Conservation (phyloP, 2,329 filamentous ascomycete genomes). For the Talaromyces funiculosus region DNA sequence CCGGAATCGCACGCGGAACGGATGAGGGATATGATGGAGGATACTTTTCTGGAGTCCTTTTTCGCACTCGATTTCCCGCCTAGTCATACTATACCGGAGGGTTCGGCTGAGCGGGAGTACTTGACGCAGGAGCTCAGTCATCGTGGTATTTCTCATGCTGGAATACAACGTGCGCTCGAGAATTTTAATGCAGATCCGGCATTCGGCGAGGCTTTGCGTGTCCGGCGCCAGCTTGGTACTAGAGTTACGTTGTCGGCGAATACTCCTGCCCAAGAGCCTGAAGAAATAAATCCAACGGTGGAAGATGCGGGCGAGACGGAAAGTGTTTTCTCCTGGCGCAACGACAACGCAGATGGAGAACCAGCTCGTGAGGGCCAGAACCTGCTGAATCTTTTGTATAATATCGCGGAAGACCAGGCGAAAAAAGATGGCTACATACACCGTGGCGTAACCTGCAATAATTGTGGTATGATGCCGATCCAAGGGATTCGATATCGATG, state of each 20-base stretch:
- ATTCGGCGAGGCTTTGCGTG: slow-evolving; percentile 36
- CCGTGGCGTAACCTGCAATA: slow-evolving; percentile 85
- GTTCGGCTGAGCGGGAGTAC: slow-evolving; percentile 32
- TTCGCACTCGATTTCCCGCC: slow-evolving; percentile 37
- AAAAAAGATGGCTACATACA: slow-evolving; percentile 85
- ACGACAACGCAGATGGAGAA: slow-evolving; percentile 37
- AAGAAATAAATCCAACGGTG: neutral
- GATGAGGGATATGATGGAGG: slow-evolving; percentile 41
- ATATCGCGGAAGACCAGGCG: slow-evolving; percentile 90
- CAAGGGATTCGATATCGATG: slow-evolving; percentile 89
- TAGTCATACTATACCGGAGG: slow-evolving; percentile 29
- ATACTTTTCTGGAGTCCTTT: slow-evolving; percentile 40
- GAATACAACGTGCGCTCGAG: slow-evolving; percentile 32
- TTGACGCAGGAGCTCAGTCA: slow-evolving; percentile 34
- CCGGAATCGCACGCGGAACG: slow-evolving; percentile 33
- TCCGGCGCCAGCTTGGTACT: slow-evolving; percentile 35
- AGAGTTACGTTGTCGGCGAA: slow-evolving; percentile 28
- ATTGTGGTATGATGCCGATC: slow-evolving; percentile 81
- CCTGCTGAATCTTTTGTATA: slow-evolving; percentile 77
- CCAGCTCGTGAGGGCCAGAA: slow-evolving; percentile 60
- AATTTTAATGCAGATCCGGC: slow-evolving; percentile 36
- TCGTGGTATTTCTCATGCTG: slow-evolving; percentile 34
- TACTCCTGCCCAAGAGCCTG: slow-evolving; percentile 21
- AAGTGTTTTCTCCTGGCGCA: slow-evolving; percentile 42
- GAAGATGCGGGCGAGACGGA: slow-evolving; percentile 34